phyloP scores from a whole-genome alignment of 1,284 basidiomycete genomes.

The Ganoderma lingzhi region DNA sequence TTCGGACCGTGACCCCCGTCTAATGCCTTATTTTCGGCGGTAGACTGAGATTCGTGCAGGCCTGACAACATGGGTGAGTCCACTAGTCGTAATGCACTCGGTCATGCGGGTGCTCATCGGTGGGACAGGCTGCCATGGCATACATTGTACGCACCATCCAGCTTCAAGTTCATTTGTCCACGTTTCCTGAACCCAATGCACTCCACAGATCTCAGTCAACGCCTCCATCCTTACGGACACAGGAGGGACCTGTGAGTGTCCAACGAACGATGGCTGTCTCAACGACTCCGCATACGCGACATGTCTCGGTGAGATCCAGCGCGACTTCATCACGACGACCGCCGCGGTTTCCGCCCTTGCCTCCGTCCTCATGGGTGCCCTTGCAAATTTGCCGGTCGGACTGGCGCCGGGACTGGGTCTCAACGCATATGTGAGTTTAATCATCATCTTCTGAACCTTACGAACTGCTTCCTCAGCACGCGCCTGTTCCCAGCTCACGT shows the following conservation, averaged over 20 bases:
- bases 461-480: not conserved
- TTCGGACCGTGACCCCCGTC: not conserved
- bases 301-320: conserved; percentile 72
- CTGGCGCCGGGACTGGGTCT: conserved; percentile 83
- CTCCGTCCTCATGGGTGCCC: conserved; percentile 83
- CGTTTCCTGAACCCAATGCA: not conserved
- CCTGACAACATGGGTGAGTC: conserved; percentile 80
- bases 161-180: not conserved
- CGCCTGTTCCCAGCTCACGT: conserved; percentile 74
- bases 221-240: conserved; percentile 79
- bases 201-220: conserved; percentile 82
- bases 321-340: conserved; percentile 82
- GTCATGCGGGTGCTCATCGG: conserved; percentile 13
- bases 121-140: conserved; percentile 67
- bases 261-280: conserved; percentile 56
- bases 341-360: conserved; percentile 81
- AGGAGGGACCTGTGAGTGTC: conserved; percentile 86
- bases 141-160: conserved; percentile 61
- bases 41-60: conserved; percentile 86
- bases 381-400: conserved; percentile 88
- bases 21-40: not conserved
- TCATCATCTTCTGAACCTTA: not conserved
- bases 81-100: not conserved
- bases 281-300: conserved; percentile 68
- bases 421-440: conserved; percentile 78